phyloP scores from a whole-genome alignment of 352 stramenopile genomes.

The Globisporangium paroecandrum region DNA sequence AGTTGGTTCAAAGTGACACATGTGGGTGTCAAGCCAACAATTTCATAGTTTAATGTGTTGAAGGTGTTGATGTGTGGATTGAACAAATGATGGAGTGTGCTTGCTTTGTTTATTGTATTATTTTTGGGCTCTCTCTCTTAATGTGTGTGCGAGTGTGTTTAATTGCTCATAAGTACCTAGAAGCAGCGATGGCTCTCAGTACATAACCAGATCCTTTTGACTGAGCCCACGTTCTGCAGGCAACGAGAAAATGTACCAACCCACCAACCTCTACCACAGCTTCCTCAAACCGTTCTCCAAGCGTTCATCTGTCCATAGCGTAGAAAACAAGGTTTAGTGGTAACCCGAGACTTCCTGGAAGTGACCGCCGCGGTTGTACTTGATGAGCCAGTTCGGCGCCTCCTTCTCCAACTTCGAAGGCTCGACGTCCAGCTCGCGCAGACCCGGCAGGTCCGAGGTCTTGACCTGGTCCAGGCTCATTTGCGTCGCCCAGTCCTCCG shows the following conservation, averaged over 20 bases:
- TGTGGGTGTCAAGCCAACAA: neutral
- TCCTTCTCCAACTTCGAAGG: slow-evolving; percentile 93
- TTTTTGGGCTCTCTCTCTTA: neutral
- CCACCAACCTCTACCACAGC: neutral
- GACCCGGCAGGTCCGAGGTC: slow-evolving; percentile 68
- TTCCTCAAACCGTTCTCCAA: neutral
- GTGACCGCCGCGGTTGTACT: slow-evolving; percentile 93
- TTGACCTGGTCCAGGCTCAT: slow-evolving; percentile 83
- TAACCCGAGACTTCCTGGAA: slow-evolving; percentile 91
- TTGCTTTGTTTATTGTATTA: slow-evolving; percentile 12
- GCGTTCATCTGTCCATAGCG: slow-evolving; percentile 1
- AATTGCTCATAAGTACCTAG: slow-evolving; percentile 11
- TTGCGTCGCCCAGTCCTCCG: slow-evolving; percentile 68
- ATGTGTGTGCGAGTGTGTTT: slow-evolving; percentile 9
- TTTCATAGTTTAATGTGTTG: neutral
- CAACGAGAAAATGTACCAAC: neutral
- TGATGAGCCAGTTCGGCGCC: slow-evolving; percentile 94
- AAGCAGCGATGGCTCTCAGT: slow-evolving; percentile 1
- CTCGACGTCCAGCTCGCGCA: slow-evolving; percentile 84
- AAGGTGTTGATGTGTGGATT: neutral
- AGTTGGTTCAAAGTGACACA: slow-evolving; percentile 1
- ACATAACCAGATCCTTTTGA: neutral
- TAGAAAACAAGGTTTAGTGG: slow-evolving; percentile 51
- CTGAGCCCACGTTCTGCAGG: neutral
- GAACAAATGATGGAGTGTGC: neutral